A percentile compares a stretch with the other conserved stretches of the same genome.
Evolutionary conservation across 2,329 filamentous ascomycete species (phyloP).

Genomic region (Hortaea sp.): DNA sequence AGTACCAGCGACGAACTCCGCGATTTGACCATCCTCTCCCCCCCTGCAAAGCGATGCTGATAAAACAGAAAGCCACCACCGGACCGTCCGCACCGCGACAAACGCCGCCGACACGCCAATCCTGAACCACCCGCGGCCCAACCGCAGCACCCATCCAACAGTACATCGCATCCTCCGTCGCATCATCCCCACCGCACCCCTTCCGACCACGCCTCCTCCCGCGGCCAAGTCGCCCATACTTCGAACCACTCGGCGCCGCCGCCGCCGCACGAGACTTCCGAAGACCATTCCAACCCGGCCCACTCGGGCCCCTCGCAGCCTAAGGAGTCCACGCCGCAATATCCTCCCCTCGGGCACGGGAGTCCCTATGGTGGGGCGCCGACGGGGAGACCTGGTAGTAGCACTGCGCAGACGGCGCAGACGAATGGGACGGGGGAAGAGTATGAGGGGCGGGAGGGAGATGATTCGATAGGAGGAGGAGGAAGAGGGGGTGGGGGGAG

Average conservation of each 20-base stretch:
- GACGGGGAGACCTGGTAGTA: too few relatives aligned
- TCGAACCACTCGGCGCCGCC: too few relatives aligned
- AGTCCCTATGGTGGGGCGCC: background rate
- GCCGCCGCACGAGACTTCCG: too few relatives aligned
- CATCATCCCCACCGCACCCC: constrained; percentile 2
- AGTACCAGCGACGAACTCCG: background rate
- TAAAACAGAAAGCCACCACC: constrained; percentile 12
- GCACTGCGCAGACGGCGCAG: too few relatives aligned
- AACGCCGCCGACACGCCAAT: constrained; percentile 12
- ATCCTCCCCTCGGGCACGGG: background rate
- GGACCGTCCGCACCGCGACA: constrained; percentile 22
- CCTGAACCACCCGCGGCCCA: background rate
- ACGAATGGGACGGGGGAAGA: too few relatives aligned
- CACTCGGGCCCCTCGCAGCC: constrained; percentile 4
- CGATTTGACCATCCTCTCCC: background rate
- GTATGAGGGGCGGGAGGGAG: too few relatives aligned
- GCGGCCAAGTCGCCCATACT: too few relatives aligned
- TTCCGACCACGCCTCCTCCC: background rate
- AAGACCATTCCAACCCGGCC: too few relatives aligned
- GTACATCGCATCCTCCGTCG: constrained; percentile 4
- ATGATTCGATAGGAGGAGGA: too few relatives aligned
- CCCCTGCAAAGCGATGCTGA: background rate
- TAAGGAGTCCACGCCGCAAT: background rate
- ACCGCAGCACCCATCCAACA: constrained; percentile 5
- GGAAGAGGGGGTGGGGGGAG: too few relatives aligned